Percentiles rank a stretch among this genome's conserved stretches.
Conservation (phyloP, 208 protist species). For the Angomonas desouzai region DNA sequence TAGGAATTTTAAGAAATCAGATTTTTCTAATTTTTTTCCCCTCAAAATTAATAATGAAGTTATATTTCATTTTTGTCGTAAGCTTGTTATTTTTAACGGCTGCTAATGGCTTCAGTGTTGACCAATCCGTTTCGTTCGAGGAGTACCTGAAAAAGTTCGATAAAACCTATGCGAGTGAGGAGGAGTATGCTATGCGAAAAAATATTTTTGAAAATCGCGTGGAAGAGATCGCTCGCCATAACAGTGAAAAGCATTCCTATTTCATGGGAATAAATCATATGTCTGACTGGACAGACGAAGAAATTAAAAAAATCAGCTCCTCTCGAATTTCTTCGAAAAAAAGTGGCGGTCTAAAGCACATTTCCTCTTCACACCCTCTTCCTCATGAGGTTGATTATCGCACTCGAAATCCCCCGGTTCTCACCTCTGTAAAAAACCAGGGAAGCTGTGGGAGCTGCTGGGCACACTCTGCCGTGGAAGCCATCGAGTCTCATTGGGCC, state of each 20-base stretch:
- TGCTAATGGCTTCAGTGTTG: background rate
- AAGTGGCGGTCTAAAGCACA: background rate
- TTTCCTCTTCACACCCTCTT: conserved; percentile 10
- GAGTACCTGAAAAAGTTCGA: conserved; percentile 27
- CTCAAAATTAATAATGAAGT: conserved; percentile 5
- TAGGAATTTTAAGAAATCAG: no score
- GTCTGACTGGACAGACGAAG: conserved; percentile 44
- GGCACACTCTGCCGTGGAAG: conserved; percentile 54
- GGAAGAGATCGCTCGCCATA: conserved; percentile 28
- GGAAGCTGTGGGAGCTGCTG: conserved; percentile 79
- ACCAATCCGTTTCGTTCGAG: background rate
- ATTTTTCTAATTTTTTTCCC: no score
- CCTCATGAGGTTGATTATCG: conserved; percentile 47
- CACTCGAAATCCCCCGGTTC: conserved; percentile 25
- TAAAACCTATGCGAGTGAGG: conserved; percentile 32
- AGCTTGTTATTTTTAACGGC: background rate
- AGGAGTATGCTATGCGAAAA: conserved; percentile 31
- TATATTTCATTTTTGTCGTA: conserved; percentile 9
- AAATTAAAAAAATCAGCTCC: conserved; percentile 31
- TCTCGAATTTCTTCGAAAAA: background rate
- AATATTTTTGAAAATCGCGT: conserved; percentile 31
- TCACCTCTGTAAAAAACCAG: conserved; percentile 77
- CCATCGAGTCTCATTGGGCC: conserved; percentile 74
- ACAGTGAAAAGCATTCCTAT: conserved; percentile 19
- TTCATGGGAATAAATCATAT: conserved; percentile 37